Evolutionary conservation across 1,284 basidiomycete genomes (phyloP).

Genomic region (Cronartium ribicola): DNA sequence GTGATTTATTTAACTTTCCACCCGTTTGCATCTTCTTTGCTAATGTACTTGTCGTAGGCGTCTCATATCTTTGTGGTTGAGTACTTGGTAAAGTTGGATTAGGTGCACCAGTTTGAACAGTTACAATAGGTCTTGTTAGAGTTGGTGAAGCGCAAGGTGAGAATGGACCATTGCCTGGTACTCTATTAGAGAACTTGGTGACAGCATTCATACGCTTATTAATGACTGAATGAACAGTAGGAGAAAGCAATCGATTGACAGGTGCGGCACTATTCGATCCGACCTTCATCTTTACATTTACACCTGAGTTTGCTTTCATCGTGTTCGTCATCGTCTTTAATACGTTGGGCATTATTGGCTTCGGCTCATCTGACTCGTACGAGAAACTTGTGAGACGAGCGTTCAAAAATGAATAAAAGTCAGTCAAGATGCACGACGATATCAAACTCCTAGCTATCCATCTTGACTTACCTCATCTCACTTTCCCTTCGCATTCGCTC

Average conservation of each 20-base stretch:
- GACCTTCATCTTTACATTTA: background rate
- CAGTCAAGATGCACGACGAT: background rate
- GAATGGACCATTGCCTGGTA: conserved; percentile 16
- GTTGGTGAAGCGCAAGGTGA: conserved; percentile 23
- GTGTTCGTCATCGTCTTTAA: background rate
- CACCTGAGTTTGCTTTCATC: background rate
- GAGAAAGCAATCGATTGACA: conserved; percentile 20
- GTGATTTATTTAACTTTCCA: background rate
- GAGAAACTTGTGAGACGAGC: conserved; percentile 13
- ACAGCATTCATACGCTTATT: conserved; percentile 24
- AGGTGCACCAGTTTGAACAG: background rate
- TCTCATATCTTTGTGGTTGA: conserved; percentile 21
- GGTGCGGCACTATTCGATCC: conserved; percentile 10
- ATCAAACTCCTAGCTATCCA: no score
- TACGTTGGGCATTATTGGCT: conserved; percentile 7
- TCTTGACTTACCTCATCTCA: conserved; percentile 35
- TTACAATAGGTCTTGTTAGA: background rate
- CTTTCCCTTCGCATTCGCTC: conserved; percentile 34
- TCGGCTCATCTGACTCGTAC: conserved; percentile 35
- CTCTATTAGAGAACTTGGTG: conserved; percentile 38
- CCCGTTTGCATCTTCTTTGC: conserved; percentile 18
- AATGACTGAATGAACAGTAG: conserved; percentile 35
- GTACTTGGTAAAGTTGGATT: conserved; percentile 5
- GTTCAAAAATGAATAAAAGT: background rate
- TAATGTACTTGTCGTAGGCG: conserved; percentile 37